Percentiles rank a stretch among this genome's conserved stretches.
phyloP scores from a whole-genome alignment of 352 stramenopile genomes.

The Pythium phragmiticola region DNA sequence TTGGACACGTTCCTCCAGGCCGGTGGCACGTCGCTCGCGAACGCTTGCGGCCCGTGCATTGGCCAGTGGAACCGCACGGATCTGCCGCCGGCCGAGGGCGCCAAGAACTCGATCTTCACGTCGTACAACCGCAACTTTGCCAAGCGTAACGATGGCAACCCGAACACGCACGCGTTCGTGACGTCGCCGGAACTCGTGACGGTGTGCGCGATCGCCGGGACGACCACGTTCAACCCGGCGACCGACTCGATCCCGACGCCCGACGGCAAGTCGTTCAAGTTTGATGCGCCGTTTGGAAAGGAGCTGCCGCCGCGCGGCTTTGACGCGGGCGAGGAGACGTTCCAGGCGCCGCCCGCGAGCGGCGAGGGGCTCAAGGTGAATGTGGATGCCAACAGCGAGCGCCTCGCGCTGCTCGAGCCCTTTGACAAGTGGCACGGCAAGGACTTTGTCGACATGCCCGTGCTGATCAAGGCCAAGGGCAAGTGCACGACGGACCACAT shows the following conservation, averaged over 20 bases:
- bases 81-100: slow-evolving; percentile 78
- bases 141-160: slow-evolving; percentile 94
- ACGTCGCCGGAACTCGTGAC: slow-evolving; percentile 92
- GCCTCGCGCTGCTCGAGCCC: slow-evolving; percentile 84
- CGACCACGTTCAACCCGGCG: slow-evolving; percentile 89
- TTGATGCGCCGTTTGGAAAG: slow-evolving; percentile 89
- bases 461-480: slow-evolving; percentile 94
- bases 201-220: slow-evolving; percentile 86
- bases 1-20: slow-evolving; percentile 88
- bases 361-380: slow-evolving; percentile 67
- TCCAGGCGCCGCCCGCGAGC: slow-evolving; percentile 83
- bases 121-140: slow-evolving; percentile 96
- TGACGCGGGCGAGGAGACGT: slow-evolving; percentile 90
- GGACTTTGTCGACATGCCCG: slow-evolving; percentile 83
- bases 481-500: slow-evolving; percentile 96
- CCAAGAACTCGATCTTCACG: slow-evolving; percentile 94
- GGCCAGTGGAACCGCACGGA: slow-evolving; percentile 93
- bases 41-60: slow-evolving; percentile 94
- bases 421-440: slow-evolving; percentile 91
- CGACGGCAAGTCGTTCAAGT: slow-evolving; percentile 90
- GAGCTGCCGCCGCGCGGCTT: slow-evolving; percentile 90
- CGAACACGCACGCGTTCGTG: slow-evolving; percentile 92
- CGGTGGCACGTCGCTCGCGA: slow-evolving; percentile 88
- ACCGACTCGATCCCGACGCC: slow-evolving; percentile 88
- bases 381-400: slow-evolving; percentile 81